These are phyloP conservation scores for Tolypocladium tundrense DNA, from an alignment of 2,329 filamentous ascomycete species.

Conservation along the genomic window DNA sequence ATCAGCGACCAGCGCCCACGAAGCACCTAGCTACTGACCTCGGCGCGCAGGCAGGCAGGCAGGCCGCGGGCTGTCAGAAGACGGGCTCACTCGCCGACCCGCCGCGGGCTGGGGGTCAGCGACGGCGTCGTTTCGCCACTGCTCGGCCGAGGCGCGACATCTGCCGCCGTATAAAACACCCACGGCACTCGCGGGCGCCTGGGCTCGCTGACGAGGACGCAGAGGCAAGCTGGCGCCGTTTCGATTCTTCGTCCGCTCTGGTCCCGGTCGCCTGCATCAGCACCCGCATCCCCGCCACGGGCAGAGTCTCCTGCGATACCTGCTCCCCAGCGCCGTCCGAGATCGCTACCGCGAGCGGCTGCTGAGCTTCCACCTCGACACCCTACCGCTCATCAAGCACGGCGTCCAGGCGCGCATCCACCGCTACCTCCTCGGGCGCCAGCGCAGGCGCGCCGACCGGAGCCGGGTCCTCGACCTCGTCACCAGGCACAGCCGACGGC, in stretches of 20 bases:
- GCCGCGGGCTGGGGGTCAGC: not conserved
- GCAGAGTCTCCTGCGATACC: slow-evolving; percentile 48
- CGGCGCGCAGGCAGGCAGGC: not conserved
- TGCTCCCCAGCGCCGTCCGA: slow-evolving; percentile 55
- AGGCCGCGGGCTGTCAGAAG: not conserved
- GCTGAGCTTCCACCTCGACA: slow-evolving; percentile 63
- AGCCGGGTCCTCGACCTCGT: slow-evolving; percentile 34
- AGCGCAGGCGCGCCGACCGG: slow-evolving; percentile 42
- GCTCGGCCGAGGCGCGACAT: not conserved
- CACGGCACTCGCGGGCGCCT: not conserved
- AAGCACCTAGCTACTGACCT: not conserved
- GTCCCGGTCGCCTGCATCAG: slow-evolving; percentile 11
- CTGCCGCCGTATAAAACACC: not conserved
- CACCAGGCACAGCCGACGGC: slow-evolving; percentile 29
- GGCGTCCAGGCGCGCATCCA: slow-evolving; percentile 69
- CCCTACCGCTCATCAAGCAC: slow-evolving; percentile 59
- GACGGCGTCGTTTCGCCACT: not conserved
- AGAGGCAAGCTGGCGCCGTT: slow-evolving; percentile 32
- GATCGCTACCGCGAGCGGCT: slow-evolving; percentile 56
- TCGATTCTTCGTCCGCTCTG: slow-evolving; percentile 24
- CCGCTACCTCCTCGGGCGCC: slow-evolving; percentile 56
- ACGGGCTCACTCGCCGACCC: not conserved
- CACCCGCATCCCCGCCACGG: slow-evolving; percentile 27
- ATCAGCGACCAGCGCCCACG: slow-evolving; percentile 1
- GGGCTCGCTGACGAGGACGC: not conserved